A percentile compares a stretch with the other conserved stretches of the same genome.
Conservation (phyloP, 2,329 filamentous ascomycete genomes). For the Shiraia bambusicola region DNA sequence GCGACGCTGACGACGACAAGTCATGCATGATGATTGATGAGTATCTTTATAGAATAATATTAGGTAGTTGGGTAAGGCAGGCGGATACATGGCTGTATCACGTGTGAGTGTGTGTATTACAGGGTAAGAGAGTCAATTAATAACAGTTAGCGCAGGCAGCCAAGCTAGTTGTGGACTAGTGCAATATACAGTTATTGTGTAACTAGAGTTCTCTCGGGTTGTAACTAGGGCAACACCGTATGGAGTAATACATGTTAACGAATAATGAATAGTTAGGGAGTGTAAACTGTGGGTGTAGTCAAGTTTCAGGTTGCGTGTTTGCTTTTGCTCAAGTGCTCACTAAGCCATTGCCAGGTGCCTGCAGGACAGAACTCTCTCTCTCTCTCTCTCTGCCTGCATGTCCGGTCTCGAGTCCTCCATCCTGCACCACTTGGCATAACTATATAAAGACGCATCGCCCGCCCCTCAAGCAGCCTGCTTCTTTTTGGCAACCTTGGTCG, state of each 20-base stretch:
- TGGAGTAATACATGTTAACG: no score
- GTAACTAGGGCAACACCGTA: no score
- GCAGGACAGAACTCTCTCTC: conserved; percentile 31
- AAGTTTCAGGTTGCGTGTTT: conserved; percentile 6
- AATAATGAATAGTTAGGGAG: no score
- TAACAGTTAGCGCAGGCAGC: no score
- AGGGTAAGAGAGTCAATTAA: no score
- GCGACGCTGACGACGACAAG: conserved; percentile 25
- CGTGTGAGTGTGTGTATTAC: no score
- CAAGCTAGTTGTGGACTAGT: no score
- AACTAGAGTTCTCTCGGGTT: no score
- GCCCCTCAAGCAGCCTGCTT: conserved; percentile 13
- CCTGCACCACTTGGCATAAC: conserved; percentile 13
- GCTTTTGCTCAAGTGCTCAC: conserved; percentile 17
- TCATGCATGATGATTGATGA: no score
- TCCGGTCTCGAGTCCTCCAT: conserved; percentile 14
- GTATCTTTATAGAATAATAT: no score
- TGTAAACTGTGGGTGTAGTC: no score
- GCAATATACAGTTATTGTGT: no score
- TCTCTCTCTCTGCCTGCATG: conserved; percentile 15
- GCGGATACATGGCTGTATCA: conserved; percentile 15
- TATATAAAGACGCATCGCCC: conserved; percentile 20
- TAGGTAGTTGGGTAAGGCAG: conserved; percentile 15
- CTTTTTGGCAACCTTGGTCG: conserved; percentile 21
- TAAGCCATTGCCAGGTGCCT: conserved; percentile 19